phyloP scores from a whole-genome alignment of 106 monocot species.

The Platanthera zijinensis region DNA sequence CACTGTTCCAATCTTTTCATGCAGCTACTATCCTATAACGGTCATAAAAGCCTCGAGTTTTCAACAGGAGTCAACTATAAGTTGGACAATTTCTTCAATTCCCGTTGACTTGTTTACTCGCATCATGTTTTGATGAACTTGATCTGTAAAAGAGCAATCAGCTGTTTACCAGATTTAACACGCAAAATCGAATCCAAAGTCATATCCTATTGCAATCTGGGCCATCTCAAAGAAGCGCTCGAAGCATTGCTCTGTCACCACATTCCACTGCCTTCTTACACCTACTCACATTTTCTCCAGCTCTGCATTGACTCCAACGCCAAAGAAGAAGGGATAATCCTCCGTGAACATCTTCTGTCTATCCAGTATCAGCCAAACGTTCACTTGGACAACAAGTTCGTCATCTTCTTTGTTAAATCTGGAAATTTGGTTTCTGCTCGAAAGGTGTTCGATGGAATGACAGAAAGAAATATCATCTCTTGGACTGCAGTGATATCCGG shows the following conservation, averaged over 20 bases:
- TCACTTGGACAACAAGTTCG: conserved; percentile 42
- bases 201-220: conserved; percentile 12
- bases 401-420: conserved; percentile 45
- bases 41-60: too few relatives aligned
- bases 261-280: background rate
- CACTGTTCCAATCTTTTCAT: too few relatives aligned
- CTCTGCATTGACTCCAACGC: conserved; percentile 36
- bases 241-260: conserved; percentile 13
- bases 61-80: too few relatives aligned
- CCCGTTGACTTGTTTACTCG: too few relatives aligned
- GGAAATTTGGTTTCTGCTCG: conserved; percentile 44
- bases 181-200: background rate
- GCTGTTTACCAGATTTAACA: background rate
- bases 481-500: conserved; percentile 78
- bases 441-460: conserved; percentile 65
- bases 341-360: conserved; percentile 22
- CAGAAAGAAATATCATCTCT: conserved; percentile 46
- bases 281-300: conserved; percentile 34
- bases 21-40: too few relatives aligned
- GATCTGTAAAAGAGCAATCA: background rate
- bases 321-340: conserved; percentile 21
- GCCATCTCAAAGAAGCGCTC: conserved; percentile 30
- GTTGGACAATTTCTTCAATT: too few relatives aligned
- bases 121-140: conserved; percentile 2
- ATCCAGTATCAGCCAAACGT: conserved; percentile 16